phyloP scores from a whole-genome alignment of 2,329 filamentous ascomycete genomes.

The Fusarium chuoi region DNA sequence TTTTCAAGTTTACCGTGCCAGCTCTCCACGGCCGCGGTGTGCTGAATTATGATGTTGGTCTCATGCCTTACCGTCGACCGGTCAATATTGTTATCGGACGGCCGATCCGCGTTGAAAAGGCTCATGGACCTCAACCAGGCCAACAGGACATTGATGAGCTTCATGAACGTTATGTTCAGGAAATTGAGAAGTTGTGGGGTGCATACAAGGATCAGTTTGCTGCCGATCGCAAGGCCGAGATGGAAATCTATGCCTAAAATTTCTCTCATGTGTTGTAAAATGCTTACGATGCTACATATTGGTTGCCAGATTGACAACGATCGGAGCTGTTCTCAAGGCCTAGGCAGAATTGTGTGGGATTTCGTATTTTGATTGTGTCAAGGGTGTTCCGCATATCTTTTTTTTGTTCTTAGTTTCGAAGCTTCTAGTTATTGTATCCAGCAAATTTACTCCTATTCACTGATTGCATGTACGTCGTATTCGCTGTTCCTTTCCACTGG shows the following conservation, averaged over 20 bases:
- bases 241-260: conserved; percentile 71
- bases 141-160: conserved; percentile 82
- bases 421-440: not conserved
- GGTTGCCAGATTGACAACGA: not conserved
- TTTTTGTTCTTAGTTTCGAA: not conserved
- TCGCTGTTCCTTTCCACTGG: not conserved
- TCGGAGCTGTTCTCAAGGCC: not conserved
- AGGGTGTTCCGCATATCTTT: too few species aligned
- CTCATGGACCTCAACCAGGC: conserved; percentile 68
- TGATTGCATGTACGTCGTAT: not conserved
- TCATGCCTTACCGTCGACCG: conserved; percentile 91
- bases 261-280: not conserved
- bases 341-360: not conserved
- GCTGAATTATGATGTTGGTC: conserved; percentile 96
- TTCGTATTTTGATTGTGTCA: not conserved
- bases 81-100: conserved; percentile 90
- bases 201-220: conserved; percentile 82
- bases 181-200: conserved; percentile 78
- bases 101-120: conserved; percentile 76
- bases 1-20: conserved; percentile 92
- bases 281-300: not conserved
- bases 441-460: not conserved
- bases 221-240: conserved; percentile 68
- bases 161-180: conserved; percentile 81
- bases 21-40: conserved; percentile 90